Evolutionary conservation across 257 asterid species (phyloP).

Genomic region (Ajuga chamaepitys): DNA sequence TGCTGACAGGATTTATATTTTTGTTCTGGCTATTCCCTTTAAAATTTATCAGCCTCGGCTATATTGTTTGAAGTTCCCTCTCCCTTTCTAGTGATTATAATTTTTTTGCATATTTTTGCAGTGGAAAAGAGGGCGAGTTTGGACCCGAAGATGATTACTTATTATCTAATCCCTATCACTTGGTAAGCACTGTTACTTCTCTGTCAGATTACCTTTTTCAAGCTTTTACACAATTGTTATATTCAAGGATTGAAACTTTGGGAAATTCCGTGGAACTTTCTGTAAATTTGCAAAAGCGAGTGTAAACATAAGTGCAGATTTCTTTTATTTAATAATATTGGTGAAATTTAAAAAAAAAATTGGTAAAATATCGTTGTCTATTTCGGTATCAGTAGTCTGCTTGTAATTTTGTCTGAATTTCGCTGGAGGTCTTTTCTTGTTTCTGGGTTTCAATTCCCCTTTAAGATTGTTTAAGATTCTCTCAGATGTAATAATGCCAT

Average conservation of each 20-base stretch:
- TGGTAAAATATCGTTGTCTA: no score
- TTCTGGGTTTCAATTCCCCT: background rate
- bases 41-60: background rate
- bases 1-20: background rate
- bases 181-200: slow-evolving; percentile 45
- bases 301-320: no score
- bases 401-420: no score
- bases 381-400: no score
- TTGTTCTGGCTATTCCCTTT: background rate
- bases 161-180: slow-evolving; percentile 88
- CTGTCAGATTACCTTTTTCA: background rate
- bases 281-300: no score
- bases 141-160: slow-evolving; percentile 85
- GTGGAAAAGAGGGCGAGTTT: slow-evolving; percentile 81
- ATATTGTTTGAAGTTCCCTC: background rate
- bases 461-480: background rate
- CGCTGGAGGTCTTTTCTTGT: background rate
- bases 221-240: no score
- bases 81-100: background rate
- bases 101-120: slow-evolving; percentile 31
- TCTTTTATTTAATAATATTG: no score
- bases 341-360: no score
- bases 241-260: no score
- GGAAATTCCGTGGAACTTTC: no score
- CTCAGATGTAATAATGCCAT: background rate